Conservation (phyloP, 495 filamentous ascomycete genomes). For the Penicillium chermesinum region DNA sequence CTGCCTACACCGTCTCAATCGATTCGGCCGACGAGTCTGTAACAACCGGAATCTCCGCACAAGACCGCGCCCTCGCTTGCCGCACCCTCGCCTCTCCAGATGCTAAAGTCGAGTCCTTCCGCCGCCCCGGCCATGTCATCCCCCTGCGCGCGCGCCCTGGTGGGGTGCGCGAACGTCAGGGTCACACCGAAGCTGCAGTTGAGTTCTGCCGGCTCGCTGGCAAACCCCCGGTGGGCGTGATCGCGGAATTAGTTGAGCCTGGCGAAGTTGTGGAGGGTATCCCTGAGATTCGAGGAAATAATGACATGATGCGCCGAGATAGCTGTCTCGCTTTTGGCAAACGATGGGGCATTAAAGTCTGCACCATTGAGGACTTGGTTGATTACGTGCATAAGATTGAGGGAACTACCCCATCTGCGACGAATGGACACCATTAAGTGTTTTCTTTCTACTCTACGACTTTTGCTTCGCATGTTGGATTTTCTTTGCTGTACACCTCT, state of each 20-base stretch:
- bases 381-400: slow-evolving; percentile 62
- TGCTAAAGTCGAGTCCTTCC: slow-evolving; percentile 55
- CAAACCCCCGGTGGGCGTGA: slow-evolving; percentile 69
- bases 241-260: slow-evolving; percentile 81
- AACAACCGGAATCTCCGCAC: slow-evolving; percentile 85
- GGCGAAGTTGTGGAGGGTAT: slow-evolving; percentile 60
- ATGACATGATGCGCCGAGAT: slow-evolving; percentile 91
- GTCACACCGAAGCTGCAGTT: slow-evolving; percentile 90
- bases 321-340: slow-evolving; percentile 83
- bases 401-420: slow-evolving; percentile 24
- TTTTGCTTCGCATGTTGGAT: neutral
- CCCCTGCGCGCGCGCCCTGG: slow-evolving; percentile 76
- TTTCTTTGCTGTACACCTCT: neutral
- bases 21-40: slow-evolving; percentile 67
- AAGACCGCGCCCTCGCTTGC: slow-evolving; percentile 80
- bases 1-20: slow-evolving; percentile 85
- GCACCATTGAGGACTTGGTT: slow-evolving; percentile 90
- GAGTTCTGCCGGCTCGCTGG: slow-evolving; percentile 82
- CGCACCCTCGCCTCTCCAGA: slow-evolving; percentile 67
- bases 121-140: slow-evolving; percentile 86
- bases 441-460: neutral
- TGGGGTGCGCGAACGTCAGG: slow-evolving; percentile 70
- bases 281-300: slow-evolving; percentile 50
- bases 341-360: slow-evolving; percentile 85
- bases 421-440: slow-evolving; percentile 39